Base-by-base conservation (phyloP, 371 early-diverging fungal species). In the Coelomomyces lativittatus region DNA sequence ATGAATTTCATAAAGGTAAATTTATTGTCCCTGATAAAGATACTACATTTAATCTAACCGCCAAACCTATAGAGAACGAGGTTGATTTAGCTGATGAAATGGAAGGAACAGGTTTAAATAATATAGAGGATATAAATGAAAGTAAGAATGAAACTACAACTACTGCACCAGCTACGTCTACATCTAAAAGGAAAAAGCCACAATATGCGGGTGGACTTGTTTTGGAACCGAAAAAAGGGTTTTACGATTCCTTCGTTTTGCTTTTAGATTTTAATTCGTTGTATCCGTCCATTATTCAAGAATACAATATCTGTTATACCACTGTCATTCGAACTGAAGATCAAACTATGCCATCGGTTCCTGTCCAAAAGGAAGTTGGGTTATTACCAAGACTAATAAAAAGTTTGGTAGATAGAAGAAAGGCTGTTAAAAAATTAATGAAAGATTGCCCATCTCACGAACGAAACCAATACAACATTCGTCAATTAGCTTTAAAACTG, bases 231-330 rank as follows among this genome's bases (percentile, higher is more conserved):
- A 86, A 89, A 56, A 83, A 78, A 50, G 99, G 99, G 0, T 83
- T 95, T 49, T 98, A 98, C 60, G 93, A 97, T 58, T 87, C 85
- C 50, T 88, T 78, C 56, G 89, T 98, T 5, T 59, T 99, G 31
- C 64, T 99, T 38, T 67, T 99, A 35, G 99, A 99, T 74, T 99
- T 99, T 76, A 98, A 98, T 80, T 88, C 89, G 65, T 78, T 99
- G 73, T 99, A 99, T 56, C 99, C 99, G 37, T 96, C 98, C 23
- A 99, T 99, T 50, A 99, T 99, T 55, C 97, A 93, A 61, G 99
- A 99, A 65, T 98, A 82, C 70, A 99, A 99, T 62, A 86, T 99
- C 39, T 98, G 99, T 67, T 99, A 98, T 58, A 96, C 98, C 10
- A 98, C 99, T 0, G 86, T 96, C 4, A 71, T 79, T 29, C 70